Base-by-base conservation (phyloP, 768 basidiomycete genomes). In the Lactifluus subvellereus region DNA sequence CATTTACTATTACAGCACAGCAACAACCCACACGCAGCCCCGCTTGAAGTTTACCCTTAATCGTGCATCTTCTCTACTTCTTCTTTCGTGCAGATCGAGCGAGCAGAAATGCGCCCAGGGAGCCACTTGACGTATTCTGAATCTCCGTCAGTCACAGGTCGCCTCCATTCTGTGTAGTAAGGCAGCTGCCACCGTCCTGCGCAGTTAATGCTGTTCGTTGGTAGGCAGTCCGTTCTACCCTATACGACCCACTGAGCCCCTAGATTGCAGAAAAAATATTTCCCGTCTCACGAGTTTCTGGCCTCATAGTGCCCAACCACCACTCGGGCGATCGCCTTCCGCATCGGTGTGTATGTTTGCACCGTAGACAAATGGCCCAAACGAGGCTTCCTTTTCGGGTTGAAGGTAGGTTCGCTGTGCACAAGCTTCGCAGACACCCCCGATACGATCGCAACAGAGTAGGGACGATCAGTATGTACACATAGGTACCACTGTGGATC, bases 141-240 rank as follows among this genome's bases (percentile, higher is more conserved):
- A 42, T 42, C 37, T 38, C 49, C 6, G 18, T 40, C 40, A 4
- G n/a, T 6, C 32, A 13, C 38, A 10, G 30, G 51, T 60, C 35
- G 33, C 6, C 43, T 20, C 18, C 22, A 6, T 33, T 22, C 22
- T 16, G 37, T 14, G 1, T 52, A 32, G 16, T 50, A 27, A 27
- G 27, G 51, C 9, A 20, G 9, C 11, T 51, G 6, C 6, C 14
- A 45, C 6, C 2, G 13, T 7, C 22, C 42, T 62, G 61, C 61
- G 61, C 61, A 38, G 42, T 52, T 62, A 45, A 52, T 27, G 61
- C 61, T 22, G 56, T 47, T 62, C 42, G 50, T 22, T 11, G n/a
- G 22, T 22, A 22, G 6, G 22, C 4, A 1, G 16, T 32, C 16
- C 20, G 30, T 30, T 32, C 52, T 47, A 11, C 38, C 14, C n/a